A percentile compares a stretch with the other conserved stretches of the same genome.
phyloP scores from a whole-genome alignment of 2,329 filamentous ascomycete species.

The Arthrobotrys pseudoclavata region DNA sequence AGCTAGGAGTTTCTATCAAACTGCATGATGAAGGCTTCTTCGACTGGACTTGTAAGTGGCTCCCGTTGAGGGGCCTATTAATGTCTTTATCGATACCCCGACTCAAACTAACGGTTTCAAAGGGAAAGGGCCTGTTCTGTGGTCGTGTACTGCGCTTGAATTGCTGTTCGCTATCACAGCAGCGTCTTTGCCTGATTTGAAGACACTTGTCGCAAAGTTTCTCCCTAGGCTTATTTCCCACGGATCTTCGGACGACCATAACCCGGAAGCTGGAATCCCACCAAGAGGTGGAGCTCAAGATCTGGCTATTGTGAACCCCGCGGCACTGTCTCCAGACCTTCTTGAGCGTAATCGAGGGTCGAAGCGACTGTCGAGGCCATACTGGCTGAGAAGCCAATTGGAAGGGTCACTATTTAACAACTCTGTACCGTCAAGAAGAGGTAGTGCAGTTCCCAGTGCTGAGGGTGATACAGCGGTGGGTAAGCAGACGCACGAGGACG shows the following conservation, averaged over 20 bases:
- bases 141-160: slow-evolving; percentile 33
- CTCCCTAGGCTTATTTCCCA: slow-evolving; percentile 12
- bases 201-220: slow-evolving; percentile 20
- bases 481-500: not conserved
- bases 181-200: slow-evolving; percentile 33
- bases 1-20: slow-evolving; percentile 16
- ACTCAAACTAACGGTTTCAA: not conserved
- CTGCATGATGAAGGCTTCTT: slow-evolving; percentile 35
- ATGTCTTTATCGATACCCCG: not conserved
- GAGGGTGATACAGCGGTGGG: not conserved
- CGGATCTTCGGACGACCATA: slow-evolving; percentile 14
- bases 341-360: slow-evolving; percentile 7
- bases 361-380: slow-evolving; percentile 29
- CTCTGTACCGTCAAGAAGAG: slow-evolving; percentile 27
- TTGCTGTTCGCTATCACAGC: slow-evolving; percentile 37
- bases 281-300: not conserved
- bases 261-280: slow-evolving; percentile 12
- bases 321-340: slow-evolving; percentile 11
- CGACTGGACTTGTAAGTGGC: slow-evolving; percentile 37
- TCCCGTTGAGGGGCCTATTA: not conserved
- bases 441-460: slow-evolving; percentile 18
- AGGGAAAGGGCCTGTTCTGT: slow-evolving; percentile 40
- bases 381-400: slow-evolving; percentile 37
- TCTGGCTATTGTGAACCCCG: slow-evolving; percentile 34
- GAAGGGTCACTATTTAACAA: slow-evolving; percentile 28